Percentiles rank a stretch among this genome's conserved stretches.
These are phyloP conservation scores for Alternaria viburni DNA, from an alignment of 2,329 filamentous ascomycete genomes.

Conservation along the genomic window DNA sequence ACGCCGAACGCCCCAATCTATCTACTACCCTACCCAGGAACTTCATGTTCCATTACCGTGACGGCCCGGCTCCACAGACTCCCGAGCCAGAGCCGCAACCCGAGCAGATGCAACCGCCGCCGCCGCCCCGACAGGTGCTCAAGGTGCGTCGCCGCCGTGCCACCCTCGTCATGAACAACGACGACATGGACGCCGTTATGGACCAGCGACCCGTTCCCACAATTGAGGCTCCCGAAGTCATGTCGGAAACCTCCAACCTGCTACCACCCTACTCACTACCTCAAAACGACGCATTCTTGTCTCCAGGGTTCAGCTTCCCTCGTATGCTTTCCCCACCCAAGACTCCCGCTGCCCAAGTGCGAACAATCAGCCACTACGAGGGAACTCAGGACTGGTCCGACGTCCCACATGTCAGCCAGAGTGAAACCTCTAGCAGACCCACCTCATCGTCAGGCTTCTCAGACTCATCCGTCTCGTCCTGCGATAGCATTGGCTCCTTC, in stretches of 20 bases:
- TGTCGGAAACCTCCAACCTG: constrained; percentile 33
- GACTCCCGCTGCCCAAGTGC: constrained; percentile 54
- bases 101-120: constrained; percentile 49
- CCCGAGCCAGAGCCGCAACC: constrained; percentile 52
- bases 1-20: constrained; percentile 52
- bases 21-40: constrained; percentile 59
- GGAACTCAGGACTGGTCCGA: constrained; percentile 41
- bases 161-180: constrained; percentile 34
- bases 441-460: constrained; percentile 65
- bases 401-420: constrained; percentile 38
- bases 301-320: constrained; percentile 46
- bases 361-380: constrained; percentile 36
- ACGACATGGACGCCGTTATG: constrained; percentile 35
- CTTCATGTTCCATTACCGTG: constrained; percentile 58
- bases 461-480: constrained; percentile 67
- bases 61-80: constrained; percentile 53
- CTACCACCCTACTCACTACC: constrained; percentile 32
- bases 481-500: constrained; percentile 62
- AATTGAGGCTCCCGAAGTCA: constrained; percentile 56
- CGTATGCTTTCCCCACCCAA: constrained; percentile 56
- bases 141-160: constrained; percentile 57
- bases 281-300: constrained; percentile 50
- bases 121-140: constrained; percentile 55
- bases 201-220: constrained; percentile 52
- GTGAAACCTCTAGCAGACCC: constrained; percentile 59